Evolutionary conservation across 768 basidiomycete species (phyloP).

Genomic region (Chlorophyllum brunneum): DNA sequence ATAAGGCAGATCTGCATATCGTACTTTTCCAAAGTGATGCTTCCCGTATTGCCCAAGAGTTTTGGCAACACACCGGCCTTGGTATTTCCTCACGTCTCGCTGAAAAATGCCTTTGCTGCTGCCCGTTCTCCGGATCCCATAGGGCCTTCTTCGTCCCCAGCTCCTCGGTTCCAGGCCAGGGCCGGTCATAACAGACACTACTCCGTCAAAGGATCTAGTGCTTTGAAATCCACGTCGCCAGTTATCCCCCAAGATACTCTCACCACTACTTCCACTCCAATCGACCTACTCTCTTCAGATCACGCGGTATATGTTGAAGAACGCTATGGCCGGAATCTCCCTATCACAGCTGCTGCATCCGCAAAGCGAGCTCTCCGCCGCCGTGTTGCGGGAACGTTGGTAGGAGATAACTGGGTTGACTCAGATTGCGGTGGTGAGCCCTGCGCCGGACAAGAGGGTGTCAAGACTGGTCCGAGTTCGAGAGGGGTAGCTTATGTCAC

Average conservation of each 20-base stretch:
- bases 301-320: slow-evolving; percentile 83
- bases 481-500: slow-evolving; percentile 66
- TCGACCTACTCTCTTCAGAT: slow-evolving; percentile 57
- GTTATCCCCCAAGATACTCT: slow-evolving; percentile 3
- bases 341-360: slow-evolving; percentile 61
- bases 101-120: slow-evolving; percentile 75
- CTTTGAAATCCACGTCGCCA: slow-evolving; percentile 13
- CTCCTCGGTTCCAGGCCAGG: slow-evolving; percentile 35
- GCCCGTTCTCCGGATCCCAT: slow-evolving; percentile 26
- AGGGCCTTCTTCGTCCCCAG: slow-evolving; percentile 24
- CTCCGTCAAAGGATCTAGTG: slow-evolving; percentile 38
- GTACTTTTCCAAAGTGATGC: slow-evolving; percentile 66
- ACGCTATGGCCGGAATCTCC: slow-evolving; percentile 89
- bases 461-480: slow-evolving; percentile 56
- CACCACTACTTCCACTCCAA: slow-evolving; percentile 5
- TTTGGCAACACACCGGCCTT: slow-evolving; percentile 94
- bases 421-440: slow-evolving; percentile 30
- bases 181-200: slow-evolving; percentile 54
- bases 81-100: slow-evolving; percentile 89
- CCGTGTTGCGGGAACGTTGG: slow-evolving; percentile 82
- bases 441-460: slow-evolving; percentile 41
- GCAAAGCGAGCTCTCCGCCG: slow-evolving; percentile 88
- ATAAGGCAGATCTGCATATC: slow-evolving; percentile 67
- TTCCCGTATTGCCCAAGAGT: slow-evolving; percentile 73
- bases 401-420: slow-evolving; percentile 48